These are phyloP conservation scores for Fusarium proliferatum DNA, from an alignment of 2,329 filamentous ascomycete genomes.

Conservation along the genomic window DNA sequence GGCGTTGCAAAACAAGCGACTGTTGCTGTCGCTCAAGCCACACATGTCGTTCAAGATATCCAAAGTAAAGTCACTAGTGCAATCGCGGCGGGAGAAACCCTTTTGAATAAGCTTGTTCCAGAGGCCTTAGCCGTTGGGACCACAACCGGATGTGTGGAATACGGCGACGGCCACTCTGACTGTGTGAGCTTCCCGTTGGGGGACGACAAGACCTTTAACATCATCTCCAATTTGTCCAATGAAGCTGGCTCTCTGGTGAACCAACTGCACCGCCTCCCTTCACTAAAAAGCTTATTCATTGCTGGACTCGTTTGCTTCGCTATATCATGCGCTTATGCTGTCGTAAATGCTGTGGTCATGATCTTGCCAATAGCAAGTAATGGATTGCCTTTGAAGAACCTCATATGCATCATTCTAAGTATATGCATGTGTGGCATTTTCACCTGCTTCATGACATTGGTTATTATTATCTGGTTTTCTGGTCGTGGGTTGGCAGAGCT, in stretches of 20 bases:
- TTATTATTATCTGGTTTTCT: not conserved
- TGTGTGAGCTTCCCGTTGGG: conserved; percentile 7
- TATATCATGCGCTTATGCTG: not conserved
- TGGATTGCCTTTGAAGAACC: conserved; percentile 5
- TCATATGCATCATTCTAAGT: not conserved
- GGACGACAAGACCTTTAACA: conserved; percentile 3
- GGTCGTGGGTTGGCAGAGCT: not conserved
- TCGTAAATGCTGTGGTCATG: not conserved
- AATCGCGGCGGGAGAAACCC: conserved; percentile 7
- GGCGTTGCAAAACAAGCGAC: conserved; percentile 6
- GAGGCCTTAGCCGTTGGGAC: conserved; percentile 4
- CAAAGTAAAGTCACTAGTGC: conserved; percentile 11
- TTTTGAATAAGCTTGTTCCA: conserved; percentile 3
- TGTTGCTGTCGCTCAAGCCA: conserved; percentile 3
- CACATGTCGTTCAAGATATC: conserved; percentile 3
- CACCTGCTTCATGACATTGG: not conserved
- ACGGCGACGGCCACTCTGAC: conserved; percentile 1
- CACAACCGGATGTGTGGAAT: conserved; percentile 7
- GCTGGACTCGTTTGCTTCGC: conserved; percentile 1
- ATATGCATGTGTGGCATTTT: not conserved
- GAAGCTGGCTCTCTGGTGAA: not conserved
- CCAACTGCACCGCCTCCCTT: not conserved
- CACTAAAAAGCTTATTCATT: not conserved
- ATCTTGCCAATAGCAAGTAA: not conserved
- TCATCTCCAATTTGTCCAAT: conserved; percentile 1